Conservation (phyloP, 306 rosid genomes). For the Quercus parvula region DNA sequence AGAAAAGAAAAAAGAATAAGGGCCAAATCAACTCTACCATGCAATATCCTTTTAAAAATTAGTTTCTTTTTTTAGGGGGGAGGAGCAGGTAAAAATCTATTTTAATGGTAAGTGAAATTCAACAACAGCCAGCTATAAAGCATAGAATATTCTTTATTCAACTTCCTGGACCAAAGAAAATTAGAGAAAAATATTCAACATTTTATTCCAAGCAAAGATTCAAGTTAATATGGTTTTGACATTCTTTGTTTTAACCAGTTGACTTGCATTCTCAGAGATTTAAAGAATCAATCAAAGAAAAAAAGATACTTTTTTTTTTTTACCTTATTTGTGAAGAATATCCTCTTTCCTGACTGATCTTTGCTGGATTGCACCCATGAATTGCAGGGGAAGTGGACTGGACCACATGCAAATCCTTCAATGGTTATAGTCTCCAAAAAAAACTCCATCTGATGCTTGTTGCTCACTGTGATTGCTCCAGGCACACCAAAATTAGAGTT, state of each 20-base stretch:
- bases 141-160: neutral
- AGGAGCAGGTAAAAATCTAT: neutral
- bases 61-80: no score
- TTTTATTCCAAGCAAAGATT: neutral
- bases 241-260: neutral
- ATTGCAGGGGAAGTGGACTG: slow-evolving; percentile 79
- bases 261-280: neutral
- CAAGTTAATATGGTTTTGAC: slow-evolving; percentile 7
- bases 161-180: no score
- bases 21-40: no score
- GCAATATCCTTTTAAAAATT: no score
- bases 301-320: neutral
- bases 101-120: neutral
- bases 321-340: slow-evolving; percentile 83
- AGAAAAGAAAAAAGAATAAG: no score
- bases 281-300: neutral
- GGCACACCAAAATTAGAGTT: slow-evolving; percentile 72
- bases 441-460: slow-evolving; percentile 82
- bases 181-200: neutral
- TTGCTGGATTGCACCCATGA: slow-evolving; percentile 90
- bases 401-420: slow-evolving; percentile 77
- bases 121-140: neutral
- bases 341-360: slow-evolving; percentile 67
- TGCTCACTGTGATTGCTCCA: slow-evolving; percentile 75
- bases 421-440: slow-evolving; percentile 72